Conservation (phyloP, 2,329 filamentous ascomycete species). For the Neonectria sp. region DNA sequence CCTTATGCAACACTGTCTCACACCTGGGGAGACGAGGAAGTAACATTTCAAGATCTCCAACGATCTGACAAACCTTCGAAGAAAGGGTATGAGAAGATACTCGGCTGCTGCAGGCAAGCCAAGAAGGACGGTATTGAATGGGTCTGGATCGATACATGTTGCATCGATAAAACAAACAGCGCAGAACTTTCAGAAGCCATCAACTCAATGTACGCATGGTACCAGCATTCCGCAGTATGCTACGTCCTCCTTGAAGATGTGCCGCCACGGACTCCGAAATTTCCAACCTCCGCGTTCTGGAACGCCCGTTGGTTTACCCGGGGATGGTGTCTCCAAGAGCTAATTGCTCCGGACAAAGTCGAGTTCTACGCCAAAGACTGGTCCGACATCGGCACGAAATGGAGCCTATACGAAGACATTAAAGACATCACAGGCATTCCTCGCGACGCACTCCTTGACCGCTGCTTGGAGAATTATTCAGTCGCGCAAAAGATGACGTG, state of each 20-base stretch:
- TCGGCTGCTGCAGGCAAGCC: background rate
- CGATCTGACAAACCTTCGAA: background rate
- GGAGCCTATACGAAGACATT: conserved; percentile 30
- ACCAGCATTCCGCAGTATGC: conserved; percentile 37
- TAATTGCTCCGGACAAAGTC: conserved; percentile 40
- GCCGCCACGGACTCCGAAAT: conserved; percentile 15
- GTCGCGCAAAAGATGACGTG: conserved; percentile 34
- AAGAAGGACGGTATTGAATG: background rate
- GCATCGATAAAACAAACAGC: conserved; percentile 40
- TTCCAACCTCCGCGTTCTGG: background rate
- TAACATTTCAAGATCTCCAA: conserved; percentile 9
- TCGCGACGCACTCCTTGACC: background rate
- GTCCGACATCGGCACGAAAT: conserved; percentile 42
- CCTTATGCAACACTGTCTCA: conserved; percentile 15
- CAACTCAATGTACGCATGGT: conserved; percentile 33
- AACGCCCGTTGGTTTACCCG: conserved; percentile 40
- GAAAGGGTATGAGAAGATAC: conserved; percentile 9
- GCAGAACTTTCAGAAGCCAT: conserved; percentile 41
- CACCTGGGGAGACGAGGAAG: conserved; percentile 14
- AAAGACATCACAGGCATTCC: conserved; percentile 35
- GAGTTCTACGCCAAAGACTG: conserved; percentile 43
- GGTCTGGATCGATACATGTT: conserved; percentile 27
- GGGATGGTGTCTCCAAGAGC: conserved; percentile 46
- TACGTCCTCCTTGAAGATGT: conserved; percentile 41
- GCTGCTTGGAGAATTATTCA: background rate